phyloP scores from a whole-genome alignment of 2,329 filamentous ascomycete genomes.

The Teratosphaeria viscida region DNA sequence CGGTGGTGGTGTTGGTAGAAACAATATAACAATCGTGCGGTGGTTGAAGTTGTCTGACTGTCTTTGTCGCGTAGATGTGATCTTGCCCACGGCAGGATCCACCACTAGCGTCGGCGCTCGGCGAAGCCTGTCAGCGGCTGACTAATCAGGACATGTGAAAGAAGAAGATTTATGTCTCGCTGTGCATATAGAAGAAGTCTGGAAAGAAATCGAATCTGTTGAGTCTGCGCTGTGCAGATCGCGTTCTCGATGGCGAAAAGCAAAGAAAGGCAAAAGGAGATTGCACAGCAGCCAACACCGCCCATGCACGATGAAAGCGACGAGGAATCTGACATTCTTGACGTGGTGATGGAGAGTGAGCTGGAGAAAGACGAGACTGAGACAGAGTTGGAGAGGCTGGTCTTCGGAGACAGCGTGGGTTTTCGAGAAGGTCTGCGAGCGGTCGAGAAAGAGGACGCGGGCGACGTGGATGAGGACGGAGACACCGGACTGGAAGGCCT shows the following conservation, averaged over 20 bases:
- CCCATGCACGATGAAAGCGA: conserved; percentile 11
- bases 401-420: conserved; percentile 77
- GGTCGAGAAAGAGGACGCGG: conserved; percentile 22
- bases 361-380: conserved; percentile 21
- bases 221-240: not conserved
- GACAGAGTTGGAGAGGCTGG: conserved; percentile 54
- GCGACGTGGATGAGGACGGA: conserved; percentile 36
- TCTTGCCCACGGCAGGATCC: not conserved
- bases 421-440: conserved; percentile 65
- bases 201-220: no score
- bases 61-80: not conserved
- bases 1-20: not conserved
- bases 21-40: not conserved
- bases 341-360: conserved; percentile 19
- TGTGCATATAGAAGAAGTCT: not conserved
- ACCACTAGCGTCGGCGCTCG: not conserved
- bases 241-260: conserved; percentile 1
- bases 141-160: not conserved
- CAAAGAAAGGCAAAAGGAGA: conserved; percentile 2
- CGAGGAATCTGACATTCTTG: conserved; percentile 18
- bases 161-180: not conserved
- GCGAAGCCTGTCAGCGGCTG: not conserved
- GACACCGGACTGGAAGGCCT: conserved; percentile 46
- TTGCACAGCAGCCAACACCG: conserved; percentile 13
- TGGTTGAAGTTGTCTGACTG: not conserved